phyloP scores from a whole-genome alignment of 2,329 filamentous ascomycete genomes.

The Westerdykella sp. region DNA sequence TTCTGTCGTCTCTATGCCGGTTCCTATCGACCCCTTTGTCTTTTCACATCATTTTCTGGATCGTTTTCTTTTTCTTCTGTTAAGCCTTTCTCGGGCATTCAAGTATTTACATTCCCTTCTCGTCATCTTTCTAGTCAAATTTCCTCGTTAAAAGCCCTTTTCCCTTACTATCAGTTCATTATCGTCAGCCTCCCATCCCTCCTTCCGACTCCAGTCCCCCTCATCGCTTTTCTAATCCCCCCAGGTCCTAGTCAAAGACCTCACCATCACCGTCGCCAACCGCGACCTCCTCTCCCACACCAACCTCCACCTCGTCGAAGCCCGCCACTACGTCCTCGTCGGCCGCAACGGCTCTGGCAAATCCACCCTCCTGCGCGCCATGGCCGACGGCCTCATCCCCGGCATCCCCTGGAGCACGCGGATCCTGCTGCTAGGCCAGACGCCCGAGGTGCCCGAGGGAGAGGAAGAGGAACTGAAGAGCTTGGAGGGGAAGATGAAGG shows the following conservation, averaged over 20 bases:
- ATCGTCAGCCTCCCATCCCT: too few relatives aligned
- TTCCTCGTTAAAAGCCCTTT: too few relatives aligned
- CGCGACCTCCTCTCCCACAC: constrained; percentile 65
- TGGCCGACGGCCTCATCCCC: constrained; percentile 72
- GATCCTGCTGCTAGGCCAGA: constrained; percentile 35
- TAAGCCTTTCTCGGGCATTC: too few relatives aligned
- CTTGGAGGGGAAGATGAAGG: constrained; percentile 51
- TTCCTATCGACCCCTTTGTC: too few relatives aligned
- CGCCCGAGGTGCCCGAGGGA: constrained; percentile 12
- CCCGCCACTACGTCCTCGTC: constrained; percentile 68
- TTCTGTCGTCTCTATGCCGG: too few relatives aligned
- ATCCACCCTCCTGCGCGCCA: constrained; percentile 68
- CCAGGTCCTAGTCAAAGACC: constrained; percentile 54
- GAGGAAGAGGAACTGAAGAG: constrained; percentile 28
- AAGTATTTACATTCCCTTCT: too few relatives aligned
- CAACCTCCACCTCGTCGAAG: constrained; percentile 64
- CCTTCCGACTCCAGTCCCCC: too few relatives aligned
- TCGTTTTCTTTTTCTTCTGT: not conserved
- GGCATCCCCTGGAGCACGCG: constrained; percentile 44
- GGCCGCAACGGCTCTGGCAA: constrained; percentile 80
- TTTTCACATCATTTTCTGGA: not conserved
- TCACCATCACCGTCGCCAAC: constrained; percentile 60
- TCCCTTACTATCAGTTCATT: not conserved
- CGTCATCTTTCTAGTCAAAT: too few relatives aligned
- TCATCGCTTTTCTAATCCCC: not conserved